Base-by-base conservation (phyloP, 106 monocot species). In the Amphibolis antarctica region DNA sequence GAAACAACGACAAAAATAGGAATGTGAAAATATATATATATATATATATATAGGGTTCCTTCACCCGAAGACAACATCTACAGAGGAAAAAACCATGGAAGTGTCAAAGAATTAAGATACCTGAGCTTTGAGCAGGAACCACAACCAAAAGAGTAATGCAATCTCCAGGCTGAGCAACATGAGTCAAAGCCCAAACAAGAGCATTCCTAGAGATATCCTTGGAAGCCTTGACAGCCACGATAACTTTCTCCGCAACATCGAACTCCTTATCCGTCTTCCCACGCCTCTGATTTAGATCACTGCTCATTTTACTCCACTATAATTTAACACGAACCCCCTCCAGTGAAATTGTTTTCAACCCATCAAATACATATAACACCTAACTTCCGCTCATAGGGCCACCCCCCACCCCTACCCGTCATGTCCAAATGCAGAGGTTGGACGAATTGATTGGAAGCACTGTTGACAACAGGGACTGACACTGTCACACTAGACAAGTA, bases 121-220 rank as follows among this genome's bases (percentile, higher is more conserved):
- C 74, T 15, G 74, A 60, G 29, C 31, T 60, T n/a, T 66, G 66
- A 36, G 30, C 53, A 17, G 66, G 66, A 57, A 74, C 66, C 26
- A 74, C 66, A 27, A 74, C 66, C 36, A 74, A 15, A 11, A 74
- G 66, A 12, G 60, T 66, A 14, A 74, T 74, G 12, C 66, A 66
- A 55, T 66, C 74, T 21, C 74, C 74, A 49, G 74, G 74, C 17
- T 74, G 74, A 42, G 56, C 74, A 60, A 74, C 74, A 50, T 74
- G 66, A 17, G 74, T 59, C 23, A 74, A 59, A 60, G 74, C 74
- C 74, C 74, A 74, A 59, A 74, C 74, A 58, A 74, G 66, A 20
- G 66, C 74, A 17, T 29, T 59, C 43, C 66, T 74, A 0, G 74
- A 55, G 30, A 74, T 74, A 21, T 66, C 74, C 26, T 74, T 74